Conservation (phyloP, 2,329 filamentous ascomycete genomes). For the Nakataea oryzae region DNA sequence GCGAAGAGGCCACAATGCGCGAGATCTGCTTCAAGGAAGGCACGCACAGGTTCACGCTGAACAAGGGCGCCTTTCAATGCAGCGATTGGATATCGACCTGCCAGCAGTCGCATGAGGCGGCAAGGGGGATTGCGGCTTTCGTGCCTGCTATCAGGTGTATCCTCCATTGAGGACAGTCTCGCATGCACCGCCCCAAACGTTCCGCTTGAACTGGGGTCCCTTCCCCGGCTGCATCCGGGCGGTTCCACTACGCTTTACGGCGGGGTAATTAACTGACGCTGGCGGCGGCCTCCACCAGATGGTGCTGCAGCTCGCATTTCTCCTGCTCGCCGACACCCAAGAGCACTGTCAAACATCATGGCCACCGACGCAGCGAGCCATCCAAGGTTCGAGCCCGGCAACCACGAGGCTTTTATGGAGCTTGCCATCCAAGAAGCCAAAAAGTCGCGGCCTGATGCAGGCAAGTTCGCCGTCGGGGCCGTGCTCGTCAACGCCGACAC, state of each 20-base stretch:
- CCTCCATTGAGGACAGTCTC: no score
- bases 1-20: background rate
- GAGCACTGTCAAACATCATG: background rate
- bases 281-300: no score
- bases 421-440: slow-evolving; percentile 23
- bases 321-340: no score
- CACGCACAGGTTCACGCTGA: slow-evolving; percentile 31
- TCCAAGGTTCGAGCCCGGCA: slow-evolving; percentile 7
- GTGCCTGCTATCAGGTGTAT: no score
- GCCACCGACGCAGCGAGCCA: background rate
- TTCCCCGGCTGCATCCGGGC: no score
- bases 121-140: no score
- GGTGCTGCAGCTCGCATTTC: no score
- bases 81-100: slow-evolving; percentile 21
- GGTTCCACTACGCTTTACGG: no score
- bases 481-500: slow-evolving; percentile 25
- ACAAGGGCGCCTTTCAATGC: slow-evolving; percentile 47
- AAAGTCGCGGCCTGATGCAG: slow-evolving; percentile 22
- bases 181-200: no score
- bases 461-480: slow-evolving; percentile 31
- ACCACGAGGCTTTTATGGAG: slow-evolving; percentile 27
- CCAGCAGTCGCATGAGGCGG: background rate
- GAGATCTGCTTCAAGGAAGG: slow-evolving; percentile 40
- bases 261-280: no score
- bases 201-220: no score